These are phyloP conservation scores for Tricholomella constricta DNA, from an alignment of 768 basidiomycete species.

Conservation along the genomic window DNA sequence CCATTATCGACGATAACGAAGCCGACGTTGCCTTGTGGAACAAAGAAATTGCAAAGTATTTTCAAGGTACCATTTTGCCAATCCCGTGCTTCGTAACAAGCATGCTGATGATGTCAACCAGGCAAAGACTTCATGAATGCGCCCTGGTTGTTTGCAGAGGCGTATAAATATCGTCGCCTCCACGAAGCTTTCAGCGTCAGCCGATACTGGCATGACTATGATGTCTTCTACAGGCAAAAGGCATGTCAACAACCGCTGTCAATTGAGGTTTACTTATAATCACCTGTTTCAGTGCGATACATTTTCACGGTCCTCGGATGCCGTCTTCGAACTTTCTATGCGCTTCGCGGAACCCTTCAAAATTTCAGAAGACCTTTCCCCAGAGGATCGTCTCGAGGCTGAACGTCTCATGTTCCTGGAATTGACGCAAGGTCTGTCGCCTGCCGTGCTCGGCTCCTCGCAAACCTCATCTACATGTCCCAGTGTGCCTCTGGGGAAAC, in stretches of 20 bases:
- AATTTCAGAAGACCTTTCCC: slow-evolving; percentile 52
- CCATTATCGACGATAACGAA: slow-evolving; percentile 88
- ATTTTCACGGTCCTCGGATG: slow-evolving; percentile 88
- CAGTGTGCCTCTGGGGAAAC: slow-evolving; percentile 96
- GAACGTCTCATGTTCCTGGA: slow-evolving; percentile 89
- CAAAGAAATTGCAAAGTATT: slow-evolving; percentile 94
- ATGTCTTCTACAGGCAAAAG: slow-evolving; percentile 95
- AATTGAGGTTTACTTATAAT: neutral
- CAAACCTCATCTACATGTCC: slow-evolving; percentile 4
- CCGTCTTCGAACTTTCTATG: slow-evolving; percentile 92
- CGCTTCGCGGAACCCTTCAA: slow-evolving; percentile 88
- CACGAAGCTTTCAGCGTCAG: slow-evolving; percentile 92
- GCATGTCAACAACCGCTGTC: slow-evolving; percentile 29
- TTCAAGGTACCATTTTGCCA: slow-evolving; percentile 61
- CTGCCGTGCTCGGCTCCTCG: slow-evolving; percentile 3
- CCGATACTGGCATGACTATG: slow-evolving; percentile 88
- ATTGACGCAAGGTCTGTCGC: slow-evolving; percentile 75
- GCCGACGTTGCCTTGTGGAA: slow-evolving; percentile 96
- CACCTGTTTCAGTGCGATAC: slow-evolving; percentile 73
- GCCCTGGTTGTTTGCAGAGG: slow-evolving; percentile 95
- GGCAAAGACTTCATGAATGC: slow-evolving; percentile 95
- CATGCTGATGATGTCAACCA: slow-evolving; percentile 22
- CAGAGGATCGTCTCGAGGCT: slow-evolving; percentile 63
- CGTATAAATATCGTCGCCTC: slow-evolving; percentile 89
- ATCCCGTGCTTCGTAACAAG: neutral